Evolutionary conservation across 352 stramenopile genomes (phyloP), one percentile per base, ranked within the genome.

Genomic region (Pythium dissimile): DNA sequence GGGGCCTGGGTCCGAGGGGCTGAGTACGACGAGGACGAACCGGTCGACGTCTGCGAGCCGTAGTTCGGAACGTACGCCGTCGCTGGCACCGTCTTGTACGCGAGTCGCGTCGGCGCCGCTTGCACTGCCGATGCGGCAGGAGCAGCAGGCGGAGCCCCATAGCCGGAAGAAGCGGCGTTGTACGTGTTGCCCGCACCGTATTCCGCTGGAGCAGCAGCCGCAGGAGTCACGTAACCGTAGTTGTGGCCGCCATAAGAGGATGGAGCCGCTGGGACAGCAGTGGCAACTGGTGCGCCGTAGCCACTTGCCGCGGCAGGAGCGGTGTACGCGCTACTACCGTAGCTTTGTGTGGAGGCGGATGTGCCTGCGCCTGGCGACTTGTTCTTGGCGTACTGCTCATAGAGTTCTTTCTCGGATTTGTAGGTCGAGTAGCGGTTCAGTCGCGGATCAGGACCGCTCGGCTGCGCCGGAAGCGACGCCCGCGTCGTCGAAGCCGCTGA

Each of bases 361-460:
- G 27, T 38, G 18, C 3, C 6, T n/a, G 16, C 13, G 32, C 20
- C 2, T 5, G 49, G 20, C 4, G 64, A 71, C n/a, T 70, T 66
- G 32, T 54, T 68, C 43, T 80, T 75, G 20, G 80, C 67, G 55
- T 91, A 94, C 53, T 93, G 71, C 30, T 80, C 83, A 49, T 94
- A 92, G 9, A 94, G 62, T 54, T 94, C 85, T 8, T 67, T 59
- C 56, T 94, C 83, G 1, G 79, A 88, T 55, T 92, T 92, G 77
- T 94, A 94, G 16, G 72, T 62, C 18, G 69, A 74, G 59, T 84
- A 92, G 27, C 85, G 85, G 31, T 68, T 69, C 53, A 93, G 51
- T 15, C 85, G 77, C 41, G 83, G 83, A 59, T 94, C 85, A 27
- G 85, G 71, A 2, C 41, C 55, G 13, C 13, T 39, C n/a, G 60